Evolutionary conservation across 2,329 filamentous ascomycete species (phyloP).

Genomic region (Fusarium sp.): DNA sequence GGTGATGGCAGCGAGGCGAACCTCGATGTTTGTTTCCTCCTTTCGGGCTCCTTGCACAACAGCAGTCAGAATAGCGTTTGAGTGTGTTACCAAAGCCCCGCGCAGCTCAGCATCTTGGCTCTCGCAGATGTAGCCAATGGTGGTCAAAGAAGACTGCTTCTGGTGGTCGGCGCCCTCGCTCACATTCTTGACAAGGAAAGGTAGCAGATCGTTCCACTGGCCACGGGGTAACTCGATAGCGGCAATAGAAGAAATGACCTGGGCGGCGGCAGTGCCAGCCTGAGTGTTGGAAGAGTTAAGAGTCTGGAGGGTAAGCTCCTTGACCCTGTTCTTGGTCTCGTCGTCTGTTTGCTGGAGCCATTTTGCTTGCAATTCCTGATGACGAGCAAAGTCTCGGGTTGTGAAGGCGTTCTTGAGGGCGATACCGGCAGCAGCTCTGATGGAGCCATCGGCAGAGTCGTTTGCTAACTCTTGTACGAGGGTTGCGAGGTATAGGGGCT

Average conservation of each 20-base stretch:
- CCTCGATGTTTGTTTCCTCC: constrained; percentile 91
- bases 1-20: constrained; percentile 90
- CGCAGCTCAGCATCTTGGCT: constrained; percentile 89
- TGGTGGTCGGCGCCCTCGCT: constrained; percentile 85
- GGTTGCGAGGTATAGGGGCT: constrained; percentile 93
- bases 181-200: constrained; percentile 88
- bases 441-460: constrained; percentile 81
- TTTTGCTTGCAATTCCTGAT: constrained; percentile 91
- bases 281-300: constrained; percentile 80
- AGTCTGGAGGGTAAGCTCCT: constrained; percentile 89
- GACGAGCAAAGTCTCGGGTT: constrained; percentile 85
- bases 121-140: constrained; percentile 99
- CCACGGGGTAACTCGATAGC: constrained; percentile 92
- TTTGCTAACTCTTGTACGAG: constrained; percentile 95
- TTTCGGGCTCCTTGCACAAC: constrained; percentile 97
- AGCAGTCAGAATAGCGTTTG: constrained; percentile 96
- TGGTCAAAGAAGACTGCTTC: constrained; percentile 92
- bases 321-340: constrained; percentile 86
- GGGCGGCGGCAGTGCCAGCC: constrained; percentile 88
- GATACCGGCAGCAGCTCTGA: constrained; percentile 93
- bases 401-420: constrained; percentile 98
- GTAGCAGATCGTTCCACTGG: constrained; percentile 94
- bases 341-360: constrained; percentile 87
- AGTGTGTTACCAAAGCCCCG: constrained; percentile 82
- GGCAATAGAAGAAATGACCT: constrained; percentile 95